These are phyloP conservation scores for Apiospora arundinis DNA, from an alignment of 2,329 filamentous ascomycete genomes.

Conservation along the genomic window DNA sequence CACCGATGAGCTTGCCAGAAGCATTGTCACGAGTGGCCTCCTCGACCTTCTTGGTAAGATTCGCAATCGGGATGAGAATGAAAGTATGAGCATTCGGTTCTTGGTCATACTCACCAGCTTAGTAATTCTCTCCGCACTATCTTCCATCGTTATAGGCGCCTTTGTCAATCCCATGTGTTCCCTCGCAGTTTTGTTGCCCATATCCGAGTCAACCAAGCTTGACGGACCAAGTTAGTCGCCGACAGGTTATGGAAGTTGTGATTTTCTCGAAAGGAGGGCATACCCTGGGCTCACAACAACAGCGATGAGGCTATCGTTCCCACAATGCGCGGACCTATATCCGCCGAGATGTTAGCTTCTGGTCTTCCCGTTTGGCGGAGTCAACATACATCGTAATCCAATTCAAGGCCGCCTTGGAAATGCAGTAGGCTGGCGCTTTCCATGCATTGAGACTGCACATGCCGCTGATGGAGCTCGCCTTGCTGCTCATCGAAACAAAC, in stretches of 20 bases:
- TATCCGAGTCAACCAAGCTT: neutral
- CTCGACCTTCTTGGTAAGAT: too few species aligned
- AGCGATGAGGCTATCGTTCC: neutral
- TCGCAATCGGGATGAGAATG: too few species aligned
- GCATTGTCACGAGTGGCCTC: too few species aligned
- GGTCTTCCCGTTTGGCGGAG: too few species aligned
- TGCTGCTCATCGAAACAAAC: conserved; percentile 27
- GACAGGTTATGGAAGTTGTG: neutral
- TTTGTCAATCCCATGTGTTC: neutral
- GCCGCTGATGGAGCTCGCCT: conserved; percentile 24
- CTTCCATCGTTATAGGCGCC: neutral
- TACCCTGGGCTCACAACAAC: conserved; percentile 3
- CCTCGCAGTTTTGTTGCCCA: neutral
- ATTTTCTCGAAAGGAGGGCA: neutral
- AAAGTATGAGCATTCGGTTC: too few species aligned
- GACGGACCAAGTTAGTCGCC: neutral
- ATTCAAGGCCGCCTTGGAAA: neutral
- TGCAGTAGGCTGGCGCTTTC: conserved; percentile 26
- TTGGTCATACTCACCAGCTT: neutral
- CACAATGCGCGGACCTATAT: neutral
- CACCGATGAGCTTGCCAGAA: too few species aligned
- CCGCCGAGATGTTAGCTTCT: neutral
- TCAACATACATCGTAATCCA: neutral
- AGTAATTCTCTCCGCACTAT: neutral
- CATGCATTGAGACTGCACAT: conserved; percentile 24